Conservation (phyloP, 306 rosid genomes). For the Cajanus cajan region DNA sequence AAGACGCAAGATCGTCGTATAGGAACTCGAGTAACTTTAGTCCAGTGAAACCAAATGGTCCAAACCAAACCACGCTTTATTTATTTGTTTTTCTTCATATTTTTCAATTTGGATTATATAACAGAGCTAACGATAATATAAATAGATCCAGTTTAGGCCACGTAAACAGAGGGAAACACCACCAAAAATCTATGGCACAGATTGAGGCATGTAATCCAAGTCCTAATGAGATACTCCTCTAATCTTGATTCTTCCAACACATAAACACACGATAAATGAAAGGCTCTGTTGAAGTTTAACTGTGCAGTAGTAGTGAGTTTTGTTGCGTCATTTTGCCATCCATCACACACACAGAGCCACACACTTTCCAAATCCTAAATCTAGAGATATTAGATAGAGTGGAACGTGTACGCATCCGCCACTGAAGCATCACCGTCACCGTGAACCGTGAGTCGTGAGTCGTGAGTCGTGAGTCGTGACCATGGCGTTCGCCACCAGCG, state of each 20-base stretch:
- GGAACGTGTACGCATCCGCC: not conserved
- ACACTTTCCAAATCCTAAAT: not conserved
- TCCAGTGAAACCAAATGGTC: not conserved
- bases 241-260: not conserved
- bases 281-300: no score
- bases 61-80: not conserved
- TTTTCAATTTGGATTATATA: not conserved
- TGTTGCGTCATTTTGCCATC: not conserved
- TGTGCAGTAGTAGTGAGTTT: not conserved
- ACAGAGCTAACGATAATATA: not conserved
- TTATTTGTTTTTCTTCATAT: no score
- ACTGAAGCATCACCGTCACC: no score
- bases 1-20: not conserved
- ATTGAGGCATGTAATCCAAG: conserved; percentile 15
- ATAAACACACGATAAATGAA: not conserved
- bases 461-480: no score
- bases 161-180: conserved; percentile 40
- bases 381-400: not conserved
- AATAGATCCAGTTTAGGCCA: conserved; percentile 35
- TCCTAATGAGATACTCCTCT: not conserved
- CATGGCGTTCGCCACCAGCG: conserved; percentile 70
- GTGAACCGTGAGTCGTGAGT: no score
- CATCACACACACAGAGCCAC: not conserved
- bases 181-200: conserved; percentile 40
- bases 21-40: not conserved